These are phyloP conservation scores for Talaromyces adpressus DNA, from an alignment of 495 filamentous ascomycete species.

Conservation along the genomic window DNA sequence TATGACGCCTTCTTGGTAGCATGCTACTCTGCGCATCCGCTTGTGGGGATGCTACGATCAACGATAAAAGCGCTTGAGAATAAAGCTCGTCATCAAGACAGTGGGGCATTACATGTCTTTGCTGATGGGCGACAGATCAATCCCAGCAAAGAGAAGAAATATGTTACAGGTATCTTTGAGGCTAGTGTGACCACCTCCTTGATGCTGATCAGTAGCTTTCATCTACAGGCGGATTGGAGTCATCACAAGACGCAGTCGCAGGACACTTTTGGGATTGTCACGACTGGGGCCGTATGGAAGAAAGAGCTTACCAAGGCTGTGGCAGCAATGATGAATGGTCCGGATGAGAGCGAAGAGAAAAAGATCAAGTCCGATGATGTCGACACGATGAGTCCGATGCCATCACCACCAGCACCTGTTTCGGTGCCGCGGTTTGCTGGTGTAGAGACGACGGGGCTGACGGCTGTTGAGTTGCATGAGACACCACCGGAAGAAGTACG, in stretches of 20 bases:
- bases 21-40: conserved; percentile 84
- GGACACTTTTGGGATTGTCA: conserved; percentile 79
- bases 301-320: conserved; percentile 59
- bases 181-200: conserved; percentile 58
- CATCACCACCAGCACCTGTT: not conserved
- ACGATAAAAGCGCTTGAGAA: conserved; percentile 23
- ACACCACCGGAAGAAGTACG: conserved; percentile 57
- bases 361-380: conserved; percentile 10
- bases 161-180: conserved; percentile 84
- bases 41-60: conserved; percentile 55
- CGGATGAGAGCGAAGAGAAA: conserved; percentile 10
- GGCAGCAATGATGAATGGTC: conserved; percentile 43
- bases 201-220: conserved; percentile 35
- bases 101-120: conserved; percentile 8
- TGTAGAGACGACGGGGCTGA: conserved; percentile 76
- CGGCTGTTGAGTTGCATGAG: conserved; percentile 73
- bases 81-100: conserved; percentile 6
- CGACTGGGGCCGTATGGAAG: conserved; percentile 81
- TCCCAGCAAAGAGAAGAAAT: conserved; percentile 26
- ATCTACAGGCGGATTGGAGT: conserved; percentile 18
- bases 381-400: not conserved
- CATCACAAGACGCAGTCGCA: conserved; percentile 26
- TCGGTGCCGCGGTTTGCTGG: conserved; percentile 55
- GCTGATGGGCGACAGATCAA: not conserved
- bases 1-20: conserved; percentile 78